Base-by-base conservation (phyloP, 148 eudicot species). In the Camellia lanceoleosa region DNA sequence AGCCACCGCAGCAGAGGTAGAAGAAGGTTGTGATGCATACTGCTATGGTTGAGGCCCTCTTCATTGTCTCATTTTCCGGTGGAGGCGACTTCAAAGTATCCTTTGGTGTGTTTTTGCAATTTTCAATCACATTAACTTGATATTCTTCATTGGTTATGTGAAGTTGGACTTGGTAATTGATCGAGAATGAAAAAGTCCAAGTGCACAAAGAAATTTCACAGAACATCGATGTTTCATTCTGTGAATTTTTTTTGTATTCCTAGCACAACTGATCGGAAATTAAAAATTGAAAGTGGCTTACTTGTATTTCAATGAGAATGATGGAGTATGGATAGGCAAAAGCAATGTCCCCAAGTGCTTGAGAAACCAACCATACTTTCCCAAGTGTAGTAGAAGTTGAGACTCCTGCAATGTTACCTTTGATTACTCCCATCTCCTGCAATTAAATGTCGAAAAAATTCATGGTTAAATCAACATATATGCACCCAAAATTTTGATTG, bases 1-100 rank as follows among this genome's bases (percentile, higher is more conserved):
- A 90, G 68, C 92, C 85, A 75, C 90, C 94, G 71, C 95, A 92
- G 68, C 84, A 80, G 15, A 93, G 87, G 88, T 89, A 93, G 81
- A 93, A 93, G 67, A 89, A 82, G 46, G 92, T 86, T 56, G 89
- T 85, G 54, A 84, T 82, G 46, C 68, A 43, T 56, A 90, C 51
- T 58, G 91, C 86, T n/a, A 67, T 4, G 4, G 76, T 77, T 13
- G 95, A 89, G 8, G 95, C 95, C 80, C 80, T 88, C 82, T 93
- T 93, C 95, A 91, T 93, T 12, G 93, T 88, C 76, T 81, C 65
- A 68, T 84, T 89, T 72, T 84, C 89, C n/a, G 87, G 15, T 74
- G 90, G 86, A 42, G 86, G 86, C 2, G 87, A 78, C 78, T 85
- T 89, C 81, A 92, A 56, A 2, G 97, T 92, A 43, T 92, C 94